Evolutionary conservation across 495 filamentous ascomycete genomes (phyloP), one percentile per base, ranked within the genome.

Genomic region (Staphylotrichum tortipilum): DNA sequence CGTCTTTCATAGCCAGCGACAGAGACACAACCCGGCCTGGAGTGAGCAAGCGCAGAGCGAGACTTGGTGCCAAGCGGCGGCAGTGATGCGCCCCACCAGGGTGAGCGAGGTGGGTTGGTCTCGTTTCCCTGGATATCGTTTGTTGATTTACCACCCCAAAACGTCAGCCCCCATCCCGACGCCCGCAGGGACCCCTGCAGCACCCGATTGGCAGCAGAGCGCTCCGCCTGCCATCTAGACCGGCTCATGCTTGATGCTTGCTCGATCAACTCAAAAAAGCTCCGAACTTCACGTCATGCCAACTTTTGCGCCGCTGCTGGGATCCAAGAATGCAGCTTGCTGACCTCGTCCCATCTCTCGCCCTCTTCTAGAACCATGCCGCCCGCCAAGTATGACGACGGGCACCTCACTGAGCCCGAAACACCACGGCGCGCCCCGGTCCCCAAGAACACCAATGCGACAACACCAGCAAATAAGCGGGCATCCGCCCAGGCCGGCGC

Each of bases 361-460:
- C 35, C 39, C 40, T 21, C 17, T 15, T 43, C 12, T 21, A 62
- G 59, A 57, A 64, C 52, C 44, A 62, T 65, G 62, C 51, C 60
- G 44, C 59, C 57, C 19, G 52, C 58, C 17, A 58, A 49, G 50
- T 47, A 57, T 51, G 52, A 62, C 34, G 58, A 65, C 30, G 9
- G 50, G 18, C 34, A 34, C 17, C 22, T 42, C 12, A 50, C 50
- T 26, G 33, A 57, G 15, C 57, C 58, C 18, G 39, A 31, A 24
- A 57, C 54, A 10, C 54, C 55, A 24, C 55, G 49, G 38, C 54
- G 47, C 26, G 30, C 43, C 31, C 33, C 62, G 11, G 39, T 50
- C 2, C 46, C 44, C 28, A 68, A 64, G 40, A 41, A 62, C 54
- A 53, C 41, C 49, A 57, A 43, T 18, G 39, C 58, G 34, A 57